Conservation (phyloP, 371 early-diverging fungal species). For the Phascolomyces articulosus region DNA sequence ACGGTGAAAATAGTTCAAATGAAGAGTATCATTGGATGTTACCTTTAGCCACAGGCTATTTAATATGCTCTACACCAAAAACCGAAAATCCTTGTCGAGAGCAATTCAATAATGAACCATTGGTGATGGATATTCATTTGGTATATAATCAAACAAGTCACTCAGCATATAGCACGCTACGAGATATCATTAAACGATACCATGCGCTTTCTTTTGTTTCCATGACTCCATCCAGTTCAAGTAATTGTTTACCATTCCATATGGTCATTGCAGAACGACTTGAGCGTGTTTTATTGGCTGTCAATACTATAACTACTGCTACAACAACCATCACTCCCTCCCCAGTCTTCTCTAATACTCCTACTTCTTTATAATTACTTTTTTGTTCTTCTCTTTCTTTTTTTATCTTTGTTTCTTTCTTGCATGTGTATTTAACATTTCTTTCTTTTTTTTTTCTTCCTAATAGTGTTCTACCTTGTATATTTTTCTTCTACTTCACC, state of each 20-base stretch:
- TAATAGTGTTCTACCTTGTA: too few species aligned
- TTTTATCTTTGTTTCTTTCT: background rate
- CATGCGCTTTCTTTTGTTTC: constrained; percentile 60
- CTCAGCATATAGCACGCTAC: constrained; percentile 46
- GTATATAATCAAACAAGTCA: constrained; percentile 47
- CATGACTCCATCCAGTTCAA: constrained; percentile 46
- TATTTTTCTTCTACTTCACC: too few species aligned
- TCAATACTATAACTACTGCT: too few species aligned
- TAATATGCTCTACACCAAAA: constrained; percentile 29
- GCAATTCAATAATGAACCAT: constrained; percentile 46
- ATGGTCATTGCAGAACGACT: constrained; percentile 54
- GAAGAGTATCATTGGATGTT: constrained; percentile 48
- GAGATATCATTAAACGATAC: constrained; percentile 61
- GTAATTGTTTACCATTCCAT: constrained; percentile 60
- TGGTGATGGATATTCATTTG: constrained; percentile 49
- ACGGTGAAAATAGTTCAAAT: too few species aligned
- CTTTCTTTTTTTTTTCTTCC: too few species aligned
- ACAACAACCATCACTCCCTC: too few species aligned
- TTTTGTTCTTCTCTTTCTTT: background rate
- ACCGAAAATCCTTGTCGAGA: constrained; percentile 17
- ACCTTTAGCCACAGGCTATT: constrained; percentile 62
- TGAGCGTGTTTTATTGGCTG: constrained; percentile 41
- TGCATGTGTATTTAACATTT: too few species aligned
- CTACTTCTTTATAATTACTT: too few species aligned
- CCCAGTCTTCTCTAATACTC: too few species aligned